Evolutionary conservation across 2,329 filamentous ascomycete genomes (phyloP).

Genomic region (Uncinocarpus reesii): DNA sequence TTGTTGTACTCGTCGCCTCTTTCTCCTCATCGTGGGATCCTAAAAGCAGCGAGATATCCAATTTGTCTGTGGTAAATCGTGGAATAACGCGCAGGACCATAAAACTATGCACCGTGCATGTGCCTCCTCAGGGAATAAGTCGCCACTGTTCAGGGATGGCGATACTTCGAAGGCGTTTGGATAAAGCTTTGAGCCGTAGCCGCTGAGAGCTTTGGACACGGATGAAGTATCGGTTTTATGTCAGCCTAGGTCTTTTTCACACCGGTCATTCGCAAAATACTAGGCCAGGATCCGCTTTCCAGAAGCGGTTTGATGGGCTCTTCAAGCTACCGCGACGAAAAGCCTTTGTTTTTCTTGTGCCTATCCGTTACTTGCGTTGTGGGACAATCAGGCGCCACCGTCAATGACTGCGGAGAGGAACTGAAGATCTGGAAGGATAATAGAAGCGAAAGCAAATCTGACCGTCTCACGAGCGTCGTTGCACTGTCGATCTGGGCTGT

Average conservation of each 20-base stretch:
- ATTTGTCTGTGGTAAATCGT: constrained; percentile 17
- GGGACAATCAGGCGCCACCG: constrained; percentile 6
- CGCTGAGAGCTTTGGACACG: not conserved
- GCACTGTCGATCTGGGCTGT: constrained; percentile 11
- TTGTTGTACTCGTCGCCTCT: constrained; percentile 14
- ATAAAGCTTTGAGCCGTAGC: not conserved
- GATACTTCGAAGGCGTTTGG: not conserved
- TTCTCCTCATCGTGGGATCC: constrained; percentile 18
- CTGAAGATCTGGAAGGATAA: constrained; percentile 9
- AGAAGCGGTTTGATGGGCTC: constrained; percentile 8
- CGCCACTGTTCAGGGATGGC: not conserved
- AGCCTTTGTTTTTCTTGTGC: not conserved
- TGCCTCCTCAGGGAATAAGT: not conserved
- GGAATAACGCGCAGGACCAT: constrained; percentile 15
- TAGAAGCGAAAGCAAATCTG: constrained; percentile 5
- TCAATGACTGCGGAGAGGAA: constrained; percentile 8
- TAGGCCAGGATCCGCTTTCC: constrained; percentile 3
- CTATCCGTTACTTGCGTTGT: constrained; percentile 1
- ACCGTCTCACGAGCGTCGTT: constrained; percentile 11
- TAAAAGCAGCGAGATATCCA: constrained; percentile 20
- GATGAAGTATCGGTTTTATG: not conserved
- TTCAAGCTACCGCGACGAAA: not conserved
- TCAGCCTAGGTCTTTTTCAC: constrained; percentile 2
- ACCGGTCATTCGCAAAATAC: constrained; percentile 10
- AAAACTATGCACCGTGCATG: constrained; percentile 2